phyloP scores from a whole-genome alignment of 192 early-diverging fungal species.

The Obelidium mucronatum region DNA sequence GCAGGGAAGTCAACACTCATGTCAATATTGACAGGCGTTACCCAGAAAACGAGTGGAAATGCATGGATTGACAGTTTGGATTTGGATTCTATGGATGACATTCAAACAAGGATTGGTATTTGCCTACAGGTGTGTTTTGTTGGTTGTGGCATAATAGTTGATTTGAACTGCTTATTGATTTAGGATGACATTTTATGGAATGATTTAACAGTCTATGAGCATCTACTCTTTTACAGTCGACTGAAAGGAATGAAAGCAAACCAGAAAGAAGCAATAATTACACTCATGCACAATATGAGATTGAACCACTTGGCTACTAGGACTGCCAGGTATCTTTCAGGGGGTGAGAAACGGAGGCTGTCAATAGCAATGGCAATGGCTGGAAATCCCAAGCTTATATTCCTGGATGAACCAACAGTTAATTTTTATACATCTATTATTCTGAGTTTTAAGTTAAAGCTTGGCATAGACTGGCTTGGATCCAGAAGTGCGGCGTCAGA shows the following conservation, averaged over 20 bases:
- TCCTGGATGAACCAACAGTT: conserved; percentile 81
- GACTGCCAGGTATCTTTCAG: conserved; percentile 67
- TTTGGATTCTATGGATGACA: conserved; percentile 59
- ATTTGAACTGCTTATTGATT: neutral
- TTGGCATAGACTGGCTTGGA: conserved; percentile 70
- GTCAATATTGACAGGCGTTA: conserved; percentile 74
- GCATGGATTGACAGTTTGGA: conserved; percentile 67
- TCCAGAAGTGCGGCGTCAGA: conserved; percentile 74
- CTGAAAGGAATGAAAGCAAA: conserved; percentile 68
- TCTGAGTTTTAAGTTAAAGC: no score
- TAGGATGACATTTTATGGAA: conserved; percentile 76
- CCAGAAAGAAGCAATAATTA: conserved; percentile 54
- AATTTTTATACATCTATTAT: no score
- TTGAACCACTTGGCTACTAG: conserved; percentile 64
- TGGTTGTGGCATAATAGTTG: neutral
- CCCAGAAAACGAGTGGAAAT: conserved; percentile 59
- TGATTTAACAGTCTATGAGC: conserved; percentile 71
- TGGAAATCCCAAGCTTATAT: conserved; percentile 72
- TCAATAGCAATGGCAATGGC: conserved; percentile 78
- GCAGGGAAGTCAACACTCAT: conserved; percentile 75
- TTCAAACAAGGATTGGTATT: conserved; percentile 71
- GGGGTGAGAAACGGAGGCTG: conserved; percentile 79
- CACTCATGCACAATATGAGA: conserved; percentile 57
- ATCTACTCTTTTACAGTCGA: conserved; percentile 75
- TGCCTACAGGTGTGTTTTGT: conserved; percentile 68